Evolutionary conservation across 345 rosid species (phyloP).

Genomic region (Anastatica hierochuntica): DNA sequence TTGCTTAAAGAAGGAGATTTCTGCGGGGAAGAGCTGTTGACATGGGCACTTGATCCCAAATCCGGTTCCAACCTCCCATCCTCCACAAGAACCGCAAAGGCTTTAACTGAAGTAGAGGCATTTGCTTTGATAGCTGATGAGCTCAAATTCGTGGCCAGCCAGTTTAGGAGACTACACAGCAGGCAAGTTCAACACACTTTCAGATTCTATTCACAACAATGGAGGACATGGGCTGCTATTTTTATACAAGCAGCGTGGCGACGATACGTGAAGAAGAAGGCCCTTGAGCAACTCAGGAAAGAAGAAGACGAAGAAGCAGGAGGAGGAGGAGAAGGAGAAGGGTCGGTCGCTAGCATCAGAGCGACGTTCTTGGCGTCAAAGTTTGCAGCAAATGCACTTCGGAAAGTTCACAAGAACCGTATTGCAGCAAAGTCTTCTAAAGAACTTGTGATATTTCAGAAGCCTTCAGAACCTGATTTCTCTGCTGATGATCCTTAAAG

Average conservation of each 20-base stretch:
- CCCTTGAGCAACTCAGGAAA: slow-evolving; percentile 55
- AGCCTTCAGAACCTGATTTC: slow-evolving; percentile 95
- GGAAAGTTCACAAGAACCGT: slow-evolving; percentile 68
- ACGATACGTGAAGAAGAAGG: slow-evolving; percentile 70
- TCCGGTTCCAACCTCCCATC: slow-evolving; percentile 74
- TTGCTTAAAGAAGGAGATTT: slow-evolving; percentile 85
- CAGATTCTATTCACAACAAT: slow-evolving; percentile 88
- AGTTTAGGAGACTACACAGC: slow-evolving; percentile 89
- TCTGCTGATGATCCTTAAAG: slow-evolving; percentile 81
- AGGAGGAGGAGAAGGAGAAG: slow-evolving; percentile 50
- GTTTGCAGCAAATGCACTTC: slow-evolving; percentile 92
- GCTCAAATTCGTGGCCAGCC: slow-evolving; percentile 86
- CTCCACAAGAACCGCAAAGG: slow-evolving; percentile 93
- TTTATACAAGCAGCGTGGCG: slow-evolving; percentile 98
- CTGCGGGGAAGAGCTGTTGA: slow-evolving; percentile 91
- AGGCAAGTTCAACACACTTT: slow-evolving; percentile 95
- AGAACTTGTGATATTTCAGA: slow-evolving; percentile 67
- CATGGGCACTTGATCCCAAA: slow-evolving; percentile 98
- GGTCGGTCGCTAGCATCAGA: slow-evolving; percentile 50
- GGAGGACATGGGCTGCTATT: slow-evolving; percentile 99
- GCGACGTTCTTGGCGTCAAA: slow-evolving; percentile 82
- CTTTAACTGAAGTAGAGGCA: slow-evolving; percentile 79
- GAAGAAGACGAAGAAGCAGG: slow-evolving; percentile 55
- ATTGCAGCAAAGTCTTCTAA: slow-evolving; percentile 49
- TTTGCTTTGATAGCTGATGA: slow-evolving; percentile 87